Conservation (phyloP, 139 green algal genomes). For the Spirogloea muscicola region DNA sequence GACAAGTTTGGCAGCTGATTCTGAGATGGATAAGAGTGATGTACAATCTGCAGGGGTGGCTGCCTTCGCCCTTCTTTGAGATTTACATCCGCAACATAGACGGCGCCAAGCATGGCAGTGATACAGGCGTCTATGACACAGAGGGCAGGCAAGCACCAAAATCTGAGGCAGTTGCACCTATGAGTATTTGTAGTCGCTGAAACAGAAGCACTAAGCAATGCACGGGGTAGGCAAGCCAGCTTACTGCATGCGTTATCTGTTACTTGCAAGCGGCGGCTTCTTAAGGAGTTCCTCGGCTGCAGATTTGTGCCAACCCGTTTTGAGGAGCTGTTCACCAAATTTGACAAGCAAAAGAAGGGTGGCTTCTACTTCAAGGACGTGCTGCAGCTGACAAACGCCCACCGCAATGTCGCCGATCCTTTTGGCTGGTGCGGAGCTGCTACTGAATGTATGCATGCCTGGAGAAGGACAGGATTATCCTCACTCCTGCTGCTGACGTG, state of each 20-base stretch:
- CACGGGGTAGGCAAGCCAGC: too few relatives aligned
- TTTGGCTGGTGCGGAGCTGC: slow-evolving; percentile 45
- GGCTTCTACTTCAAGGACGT: slow-evolving; percentile 36
- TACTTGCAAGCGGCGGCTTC: too few relatives aligned
- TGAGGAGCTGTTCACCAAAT: slow-evolving; percentile 49
- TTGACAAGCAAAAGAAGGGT: slow-evolving; percentile 35
- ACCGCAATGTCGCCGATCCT: slow-evolving; percentile 32
- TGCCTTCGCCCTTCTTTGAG: slow-evolving; percentile 35
- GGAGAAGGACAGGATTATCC: too few relatives aligned
- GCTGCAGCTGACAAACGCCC: slow-evolving; percentile 32
- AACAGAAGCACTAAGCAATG: too few relatives aligned
- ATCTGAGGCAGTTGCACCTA: too few relatives aligned
- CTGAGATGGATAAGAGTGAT: too few relatives aligned
- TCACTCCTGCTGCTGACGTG: not conserved
- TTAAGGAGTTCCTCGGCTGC: too few relatives aligned
- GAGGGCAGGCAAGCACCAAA: slow-evolving; percentile 37
- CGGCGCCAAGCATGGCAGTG: slow-evolving; percentile 46
- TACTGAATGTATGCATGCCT: too few relatives aligned
- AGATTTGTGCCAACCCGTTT: slow-evolving; percentile 49
- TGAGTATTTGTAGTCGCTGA: too few relatives aligned
- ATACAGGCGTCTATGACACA: slow-evolving; percentile 46
- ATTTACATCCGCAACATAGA: slow-evolving; percentile 46
- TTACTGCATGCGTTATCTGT: too few relatives aligned
- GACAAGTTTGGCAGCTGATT: too few relatives aligned
- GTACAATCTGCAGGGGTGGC: slow-evolving; percentile 44